Evolutionary conservation across 495 filamentous ascomycete genomes (phyloP).

Genomic region (Penicillium ucsense): DNA sequence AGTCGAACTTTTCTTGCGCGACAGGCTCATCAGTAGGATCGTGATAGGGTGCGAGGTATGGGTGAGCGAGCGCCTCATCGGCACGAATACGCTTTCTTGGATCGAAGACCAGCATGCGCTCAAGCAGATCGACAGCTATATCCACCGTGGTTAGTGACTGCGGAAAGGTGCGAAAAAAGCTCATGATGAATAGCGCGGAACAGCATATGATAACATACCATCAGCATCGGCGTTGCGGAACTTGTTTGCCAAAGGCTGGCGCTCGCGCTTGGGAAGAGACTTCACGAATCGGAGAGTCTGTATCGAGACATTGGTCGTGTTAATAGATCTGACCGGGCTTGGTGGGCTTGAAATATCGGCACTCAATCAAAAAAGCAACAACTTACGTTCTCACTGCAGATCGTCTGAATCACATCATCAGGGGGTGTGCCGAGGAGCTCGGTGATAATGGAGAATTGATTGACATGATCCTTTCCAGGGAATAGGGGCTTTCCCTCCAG

Average conservation of each 20-base stretch:
- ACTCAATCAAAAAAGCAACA: neutral
- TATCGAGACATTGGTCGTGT: neutral
- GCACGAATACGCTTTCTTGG: conserved; percentile 86
- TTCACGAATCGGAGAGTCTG: conserved; percentile 96
- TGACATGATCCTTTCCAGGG: conserved; percentile 98
- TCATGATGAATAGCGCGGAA: neutral
- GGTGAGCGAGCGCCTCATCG: conserved; percentile 73
- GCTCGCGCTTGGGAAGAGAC: conserved; percentile 90
- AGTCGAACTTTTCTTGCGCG: conserved; percentile 96
- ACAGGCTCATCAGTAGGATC: conserved; percentile 94
- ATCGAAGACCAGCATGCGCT: conserved; percentile 96
- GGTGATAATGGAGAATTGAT: conserved; percentile 99
- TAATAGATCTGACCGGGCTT: no score
- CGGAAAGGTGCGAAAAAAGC: neutral
- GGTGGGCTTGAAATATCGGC: neutral
- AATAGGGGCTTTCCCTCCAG: conserved; percentile 96
- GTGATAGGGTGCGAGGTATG: conserved; percentile 93
- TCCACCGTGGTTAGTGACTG: conserved; percentile 6
- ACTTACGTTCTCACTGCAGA: conserved; percentile 93
- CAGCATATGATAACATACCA: conserved; percentile 45
- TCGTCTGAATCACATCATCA: conserved; percentile 96
- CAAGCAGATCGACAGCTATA: conserved; percentile 83
- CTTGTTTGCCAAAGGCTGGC: conserved; percentile 80
- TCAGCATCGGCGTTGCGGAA: conserved; percentile 94
- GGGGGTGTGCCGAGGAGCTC: conserved; percentile 96